Evolutionary conservation across 2,329 filamentous ascomycete genomes (phyloP), one percentile per base, ranked within the genome.

Genomic region (Aspergillus vadensis): DNA sequence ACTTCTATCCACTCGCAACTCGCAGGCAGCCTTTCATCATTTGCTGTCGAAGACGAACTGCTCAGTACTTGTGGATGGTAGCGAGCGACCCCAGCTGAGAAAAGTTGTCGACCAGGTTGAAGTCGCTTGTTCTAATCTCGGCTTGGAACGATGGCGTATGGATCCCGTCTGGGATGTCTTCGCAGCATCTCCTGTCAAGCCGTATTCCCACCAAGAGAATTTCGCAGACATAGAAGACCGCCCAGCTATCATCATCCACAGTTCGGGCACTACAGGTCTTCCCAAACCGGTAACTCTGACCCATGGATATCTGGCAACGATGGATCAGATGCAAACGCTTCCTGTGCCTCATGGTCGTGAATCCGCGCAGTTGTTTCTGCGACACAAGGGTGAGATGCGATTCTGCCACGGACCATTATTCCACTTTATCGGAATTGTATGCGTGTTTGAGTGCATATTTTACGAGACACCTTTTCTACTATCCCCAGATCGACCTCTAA

Each of bases 391-490:
- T 4, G 30, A 19, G n/a, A 5, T 57, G 9, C 19, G 55, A 4
- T 41, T 51, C 15, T 19, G 23, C 5, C 14, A 32, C 41, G 48
- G 47, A 6, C 53, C 57, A 1, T 21, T 62, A 15, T 62, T 58
- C 23, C 64, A 66, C 17, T 57, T 62, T 3, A 50, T 65, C 6
- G 64, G 64, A 1, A 21, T 65, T 9, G 19, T 56, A 0, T 55
- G 39, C 15, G n/a, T 62, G 3, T 96, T 97, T 91, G 93, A 58
- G 92, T 97, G 80, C 92, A 97, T 72, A 91, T 97, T 58, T 88
- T 92, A 60, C 86, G 92, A 70, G 92, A 97, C 77, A 91, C 93
- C 3, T 83, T 97, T 62, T 97, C 97, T 78, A 91, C 97, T 49
- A 96, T 97, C 85, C 96, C 87, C 94, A 96, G 80, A 93, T 88